Evolutionary conservation across 2,329 filamentous ascomycete genomes (phyloP), one percentile per base, ranked within the genome.

Genomic region (Monosporascus sp.): DNA sequence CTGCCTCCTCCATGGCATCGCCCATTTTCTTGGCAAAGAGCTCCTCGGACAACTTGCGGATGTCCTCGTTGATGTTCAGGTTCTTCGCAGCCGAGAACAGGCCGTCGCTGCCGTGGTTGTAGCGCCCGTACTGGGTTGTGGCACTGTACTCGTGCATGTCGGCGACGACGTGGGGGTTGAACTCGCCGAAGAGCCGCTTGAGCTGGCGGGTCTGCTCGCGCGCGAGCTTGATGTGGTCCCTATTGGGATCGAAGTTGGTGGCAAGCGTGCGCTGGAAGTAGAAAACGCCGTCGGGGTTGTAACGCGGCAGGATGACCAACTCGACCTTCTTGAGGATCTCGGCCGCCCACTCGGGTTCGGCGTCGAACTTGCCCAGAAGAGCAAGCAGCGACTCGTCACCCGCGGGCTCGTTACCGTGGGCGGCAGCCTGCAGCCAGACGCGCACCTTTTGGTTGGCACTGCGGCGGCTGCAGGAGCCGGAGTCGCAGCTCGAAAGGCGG

Each of bases 61-160:
- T 63, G n/a, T 63, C 62, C 24, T 46, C 51, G 45, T 66, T 64
- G 24, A 67, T 68, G 51, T 66, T 64, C 3, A 65, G 55, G 20
- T 68, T 66, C 54, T 64, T 65, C 47, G 58, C 62, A 37, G 64
- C 58, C 5, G 65, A 61, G 37, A 68, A 61, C 8, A 67, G 58
- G 7, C 63, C 64, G 51, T 69, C 67, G 50, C 65, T 62, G 41
- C 55, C 66, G 46, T 66, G 66, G 41, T 65, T 60, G 50, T 68
- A 68, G 3, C 55, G 51, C 2, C 64, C 65, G 19, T n/a, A n/a
- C 52, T 58, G 27, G 38, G 55, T 45, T 64, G 51, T 58, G 0
- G 62, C 67, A 1, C 59, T 67, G 51, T 64, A 70, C 57, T 70
- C 67, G 50, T 70, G 66, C 61, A 68, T 63, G 50, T 70, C 67